Evolutionary conservation across 352 stramenopile species (phyloP).

Genomic region (Thraustochytrium aureum): DNA sequence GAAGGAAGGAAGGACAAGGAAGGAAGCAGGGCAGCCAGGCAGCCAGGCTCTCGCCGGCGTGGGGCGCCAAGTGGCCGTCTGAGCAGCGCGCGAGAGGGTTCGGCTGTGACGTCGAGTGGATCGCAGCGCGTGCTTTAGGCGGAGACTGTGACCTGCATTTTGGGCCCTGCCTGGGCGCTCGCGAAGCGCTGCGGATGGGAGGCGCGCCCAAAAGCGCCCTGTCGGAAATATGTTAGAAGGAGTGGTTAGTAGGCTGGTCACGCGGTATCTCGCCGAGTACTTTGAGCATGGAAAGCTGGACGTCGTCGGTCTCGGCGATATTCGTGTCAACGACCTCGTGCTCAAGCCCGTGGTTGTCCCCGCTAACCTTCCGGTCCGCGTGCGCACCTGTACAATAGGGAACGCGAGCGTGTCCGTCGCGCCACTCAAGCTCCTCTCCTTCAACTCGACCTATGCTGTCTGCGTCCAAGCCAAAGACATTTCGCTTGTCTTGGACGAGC

Average conservation of each 20-base stretch:
- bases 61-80: too few species aligned
- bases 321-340: background rate
- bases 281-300: slow-evolving; percentile 45
- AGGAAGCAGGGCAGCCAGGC: too few species aligned
- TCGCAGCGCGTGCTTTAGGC: too few species aligned
- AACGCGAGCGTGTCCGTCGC: background rate
- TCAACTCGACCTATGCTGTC: slow-evolving; percentile 29
- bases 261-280: slow-evolving; percentile 34
- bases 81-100: too few species aligned
- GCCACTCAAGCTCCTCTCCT: slow-evolving; percentile 29
- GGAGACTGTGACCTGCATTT: too few species aligned
- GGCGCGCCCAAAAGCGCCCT: too few species aligned
- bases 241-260: slow-evolving; percentile 8
- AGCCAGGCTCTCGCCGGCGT: too few species aligned
- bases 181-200: too few species aligned
- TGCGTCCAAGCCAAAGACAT: background rate
- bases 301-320: slow-evolving; percentile 23
- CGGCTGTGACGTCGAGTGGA: too few species aligned
- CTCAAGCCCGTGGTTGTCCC: slow-evolving; percentile 16
- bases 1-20: too few species aligned
- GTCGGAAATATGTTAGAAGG: background rate
- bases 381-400: slow-evolving; percentile 5
- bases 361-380: slow-evolving; percentile 15
- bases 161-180: too few species aligned
- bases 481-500: slow-evolving; percentile 17